Evolutionary conservation across 2,329 filamentous ascomycete genomes (phyloP).

Genomic region (Penicillium sp.): DNA sequence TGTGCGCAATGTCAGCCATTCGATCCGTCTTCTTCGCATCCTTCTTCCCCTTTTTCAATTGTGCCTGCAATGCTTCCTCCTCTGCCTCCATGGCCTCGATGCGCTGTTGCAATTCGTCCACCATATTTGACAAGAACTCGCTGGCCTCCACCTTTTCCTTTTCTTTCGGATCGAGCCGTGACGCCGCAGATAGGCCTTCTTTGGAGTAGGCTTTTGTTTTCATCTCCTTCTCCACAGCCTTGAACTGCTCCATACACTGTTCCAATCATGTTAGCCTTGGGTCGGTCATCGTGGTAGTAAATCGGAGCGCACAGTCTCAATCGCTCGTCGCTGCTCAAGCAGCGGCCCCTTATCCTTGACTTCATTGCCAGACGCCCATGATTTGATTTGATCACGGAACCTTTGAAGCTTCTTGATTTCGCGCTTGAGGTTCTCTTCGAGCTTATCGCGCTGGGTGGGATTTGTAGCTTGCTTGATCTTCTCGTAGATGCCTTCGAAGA

Average conservation of each 20-base stretch:
- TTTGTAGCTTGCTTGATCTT: conserved; percentile 94
- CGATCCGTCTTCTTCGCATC: conserved; percentile 77
- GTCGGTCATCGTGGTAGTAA: background rate
- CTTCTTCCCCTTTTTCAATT: conserved; percentile 92
- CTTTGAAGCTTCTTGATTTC: conserved; percentile 99
- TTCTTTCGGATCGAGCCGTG: conserved; percentile 95
- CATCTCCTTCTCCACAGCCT: conserved; percentile 99
- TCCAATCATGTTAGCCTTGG: conserved; percentile 24
- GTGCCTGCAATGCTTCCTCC: conserved; percentile 75
- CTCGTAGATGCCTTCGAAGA: conserved; percentile 93
- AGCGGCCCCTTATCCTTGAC: conserved; percentile 99
- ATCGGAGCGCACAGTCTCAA: conserved; percentile 69
- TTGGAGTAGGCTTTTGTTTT: conserved; percentile 99
- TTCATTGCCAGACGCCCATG: conserved; percentile 96
- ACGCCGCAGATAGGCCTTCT: conserved; percentile 85
- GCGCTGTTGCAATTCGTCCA: conserved; percentile 88
- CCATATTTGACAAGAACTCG: conserved; percentile 79
- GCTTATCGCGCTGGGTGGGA: conserved; percentile 93
- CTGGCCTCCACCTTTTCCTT: conserved; percentile 85
- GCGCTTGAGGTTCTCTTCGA: conserved; percentile 95
- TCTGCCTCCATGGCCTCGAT: conserved; percentile 92
- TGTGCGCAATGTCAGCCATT: conserved; percentile 75
- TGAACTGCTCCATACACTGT: conserved; percentile 89
- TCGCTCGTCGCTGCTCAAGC: conserved; percentile 87
- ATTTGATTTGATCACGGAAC: conserved; percentile 97